Evolutionary conservation across 768 basidiomycete species (phyloP).

Genomic region (Ephemerocybe angulata): DNA sequence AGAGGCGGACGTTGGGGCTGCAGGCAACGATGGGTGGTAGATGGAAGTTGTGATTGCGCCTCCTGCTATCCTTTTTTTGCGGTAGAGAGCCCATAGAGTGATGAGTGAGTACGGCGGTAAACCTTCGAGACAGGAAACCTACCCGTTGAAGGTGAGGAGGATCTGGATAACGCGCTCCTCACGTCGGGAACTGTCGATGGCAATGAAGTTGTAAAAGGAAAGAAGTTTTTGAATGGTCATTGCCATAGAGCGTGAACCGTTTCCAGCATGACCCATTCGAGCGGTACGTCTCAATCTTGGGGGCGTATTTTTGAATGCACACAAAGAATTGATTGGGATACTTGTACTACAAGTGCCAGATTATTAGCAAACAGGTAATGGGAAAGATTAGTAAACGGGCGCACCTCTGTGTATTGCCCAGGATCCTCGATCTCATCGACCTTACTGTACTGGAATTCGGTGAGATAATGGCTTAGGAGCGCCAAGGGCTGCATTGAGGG

Average conservation of each 20-base stretch:
- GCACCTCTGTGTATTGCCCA: conserved; percentile 96
- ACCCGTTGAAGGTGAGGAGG: conserved; percentile 94
- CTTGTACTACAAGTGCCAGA: conserved; percentile 64
- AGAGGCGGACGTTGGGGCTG: conserved; percentile 76
- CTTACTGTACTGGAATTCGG: conserved; percentile 96
- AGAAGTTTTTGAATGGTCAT: conserved; percentile 82
- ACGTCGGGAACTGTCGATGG: conserved; percentile 74
- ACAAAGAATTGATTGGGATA: conserved; percentile 90
- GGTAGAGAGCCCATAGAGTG: conserved; percentile 71
- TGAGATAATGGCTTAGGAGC: conserved; percentile 84
- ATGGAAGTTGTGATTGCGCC: conserved; percentile 89
- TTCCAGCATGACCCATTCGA: conserved; percentile 85
- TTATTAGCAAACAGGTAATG: background rate
- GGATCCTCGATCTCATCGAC: conserved; percentile 98
- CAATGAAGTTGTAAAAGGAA: conserved; percentile 91
- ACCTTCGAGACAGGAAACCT: conserved; percentile 16
- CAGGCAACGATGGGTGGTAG: conserved; percentile 84
- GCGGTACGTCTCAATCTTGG: conserved; percentile 87
- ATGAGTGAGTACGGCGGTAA: conserved; percentile 41
- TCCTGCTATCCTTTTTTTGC: conserved; percentile 94
- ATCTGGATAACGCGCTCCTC: conserved; percentile 92
- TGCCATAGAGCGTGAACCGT: conserved; percentile 86
- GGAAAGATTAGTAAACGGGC: no score
- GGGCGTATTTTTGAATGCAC: conserved; percentile 84
- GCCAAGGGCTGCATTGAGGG: conserved; percentile 85